Evolutionary conservation across 106 monocot genomes (phyloP), one percentile per base, ranked within the genome.

Genomic region (Phalaenopsis equestris): DNA sequence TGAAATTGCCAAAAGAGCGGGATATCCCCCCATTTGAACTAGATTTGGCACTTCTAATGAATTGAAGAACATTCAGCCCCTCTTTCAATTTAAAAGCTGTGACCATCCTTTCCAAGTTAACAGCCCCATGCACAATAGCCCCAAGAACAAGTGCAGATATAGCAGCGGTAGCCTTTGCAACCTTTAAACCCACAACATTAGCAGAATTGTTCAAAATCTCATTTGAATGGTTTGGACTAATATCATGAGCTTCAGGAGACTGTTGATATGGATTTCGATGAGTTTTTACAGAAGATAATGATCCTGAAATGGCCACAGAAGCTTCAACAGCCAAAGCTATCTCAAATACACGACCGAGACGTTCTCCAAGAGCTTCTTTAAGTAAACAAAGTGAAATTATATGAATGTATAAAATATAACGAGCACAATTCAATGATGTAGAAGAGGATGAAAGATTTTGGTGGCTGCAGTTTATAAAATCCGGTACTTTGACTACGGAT

Each of bases 61-160:
- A 91, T 46, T 94, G 92, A 73, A 85, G 43, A 80, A 86, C 81
- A 88, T 98, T 94, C 88, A 99, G 86, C 14, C 98, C 94, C 46
- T 95, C 94, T 77, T 94, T 94, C 74, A 99, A 79, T 78, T 84
- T 94, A 36, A 99, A 94, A 70, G 83, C 86, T 18, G 84, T 75
- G 21, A 99, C 83, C 94, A 99, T 92, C 82, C 93, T 89, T 48
- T 94, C 92, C 21, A 99, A 90, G 79, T 76, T 94, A 80, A 78
- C 75, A 30, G 89, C 85, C 43, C 98, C 98, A 83, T 88, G 89
- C 78, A 99, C 81, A 83, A 94, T 83, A 76, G 83, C 86, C 57
- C 98, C 98, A 84, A 99, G 42, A 77, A 94, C 80, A 83, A 99
- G 93, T 19, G 98, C 92, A 81, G 98, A 99, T 52, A 99, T 89